Evolutionary conservation across 805 yeast species (phyloP).

Genomic region (Kockiozyma suomiensis): DNA sequence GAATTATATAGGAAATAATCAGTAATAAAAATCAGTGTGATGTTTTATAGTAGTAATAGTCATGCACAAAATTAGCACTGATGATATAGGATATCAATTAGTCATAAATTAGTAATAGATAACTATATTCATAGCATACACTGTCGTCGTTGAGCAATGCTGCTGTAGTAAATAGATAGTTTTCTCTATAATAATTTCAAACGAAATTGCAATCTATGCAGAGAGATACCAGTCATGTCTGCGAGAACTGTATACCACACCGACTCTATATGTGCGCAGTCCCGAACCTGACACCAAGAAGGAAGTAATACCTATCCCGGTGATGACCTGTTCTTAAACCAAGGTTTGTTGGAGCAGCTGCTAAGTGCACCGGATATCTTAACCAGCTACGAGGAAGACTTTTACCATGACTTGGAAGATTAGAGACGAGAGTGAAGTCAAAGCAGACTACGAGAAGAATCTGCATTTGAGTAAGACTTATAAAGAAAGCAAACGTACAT

Average conservation of each 20-base stretch:
- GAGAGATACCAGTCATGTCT: constrained; percentile 35
- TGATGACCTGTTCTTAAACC: constrained; percentile 31
- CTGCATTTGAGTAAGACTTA: no score
- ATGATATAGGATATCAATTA: no score
- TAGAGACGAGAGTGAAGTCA: constrained; percentile 24
- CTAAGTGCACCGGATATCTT: constrained; percentile 16
- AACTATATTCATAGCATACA: no score
- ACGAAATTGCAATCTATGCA: constrained; percentile 32
- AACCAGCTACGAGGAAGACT: constrained; percentile 27
- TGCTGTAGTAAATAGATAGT: no score
- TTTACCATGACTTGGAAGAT: constrained; percentile 33
- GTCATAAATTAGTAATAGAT: no score
- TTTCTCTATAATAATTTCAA: constrained; percentile 28
- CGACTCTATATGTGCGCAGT: constrained; percentile 30
- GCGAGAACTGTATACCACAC: constrained; percentile 29
- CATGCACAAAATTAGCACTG: no score
- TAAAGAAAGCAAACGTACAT: background rate
- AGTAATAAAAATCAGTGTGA: no score
- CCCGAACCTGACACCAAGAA: constrained; percentile 26
- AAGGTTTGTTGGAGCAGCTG: constrained; percentile 27
- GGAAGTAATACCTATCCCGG: constrained; percentile 24
- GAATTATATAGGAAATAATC: no score
- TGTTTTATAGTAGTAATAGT: no score
- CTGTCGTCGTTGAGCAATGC: no score
- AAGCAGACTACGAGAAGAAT: background rate